These are phyloP conservation scores for Termitomyces sp. DNA, from an alignment of 768 basidiomycete species.

Conservation along the genomic window DNA sequence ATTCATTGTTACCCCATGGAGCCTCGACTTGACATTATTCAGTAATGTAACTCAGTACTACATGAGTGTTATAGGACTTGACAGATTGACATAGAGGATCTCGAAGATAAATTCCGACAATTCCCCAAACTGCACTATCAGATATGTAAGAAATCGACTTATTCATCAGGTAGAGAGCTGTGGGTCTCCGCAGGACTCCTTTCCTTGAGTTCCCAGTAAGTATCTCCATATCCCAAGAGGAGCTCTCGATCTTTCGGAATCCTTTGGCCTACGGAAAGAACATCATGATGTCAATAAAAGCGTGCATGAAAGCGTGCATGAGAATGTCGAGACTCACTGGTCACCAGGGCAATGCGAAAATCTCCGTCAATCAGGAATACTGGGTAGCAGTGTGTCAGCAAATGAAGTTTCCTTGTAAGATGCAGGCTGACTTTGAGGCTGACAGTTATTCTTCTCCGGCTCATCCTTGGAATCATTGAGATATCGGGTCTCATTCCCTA, in stretches of 20 bases:
- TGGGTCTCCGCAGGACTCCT: background rate
- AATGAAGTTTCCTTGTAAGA: background rate
- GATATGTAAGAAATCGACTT: background rate
- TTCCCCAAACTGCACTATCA: too few species aligned
- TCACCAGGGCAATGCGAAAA: constrained; percentile 2
- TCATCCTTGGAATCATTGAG: constrained; percentile 17
- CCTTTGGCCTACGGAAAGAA: background rate
- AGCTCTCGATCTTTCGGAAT: background rate
- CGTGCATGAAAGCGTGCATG: background rate
- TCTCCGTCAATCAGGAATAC: constrained; percentile 5
- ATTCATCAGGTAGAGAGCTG: background rate
- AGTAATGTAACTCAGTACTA: too few species aligned
- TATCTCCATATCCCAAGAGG: background rate
- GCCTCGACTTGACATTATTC: too few species aligned
- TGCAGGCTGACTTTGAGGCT: constrained; percentile 8
- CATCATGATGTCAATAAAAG: background rate
- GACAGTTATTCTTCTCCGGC: constrained; percentile 15
- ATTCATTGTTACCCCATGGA: too few species aligned
- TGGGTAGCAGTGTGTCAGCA: background rate
- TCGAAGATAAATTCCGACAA: background rate
- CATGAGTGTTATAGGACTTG: background rate
- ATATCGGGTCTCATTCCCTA: constrained; percentile 24
- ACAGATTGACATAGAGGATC: background rate
- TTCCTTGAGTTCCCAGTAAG: background rate
- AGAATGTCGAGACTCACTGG: background rate